Conservation (phyloP, 495 filamentous ascomycete genomes). For the Thermothielavioides terrestris region DNA sequence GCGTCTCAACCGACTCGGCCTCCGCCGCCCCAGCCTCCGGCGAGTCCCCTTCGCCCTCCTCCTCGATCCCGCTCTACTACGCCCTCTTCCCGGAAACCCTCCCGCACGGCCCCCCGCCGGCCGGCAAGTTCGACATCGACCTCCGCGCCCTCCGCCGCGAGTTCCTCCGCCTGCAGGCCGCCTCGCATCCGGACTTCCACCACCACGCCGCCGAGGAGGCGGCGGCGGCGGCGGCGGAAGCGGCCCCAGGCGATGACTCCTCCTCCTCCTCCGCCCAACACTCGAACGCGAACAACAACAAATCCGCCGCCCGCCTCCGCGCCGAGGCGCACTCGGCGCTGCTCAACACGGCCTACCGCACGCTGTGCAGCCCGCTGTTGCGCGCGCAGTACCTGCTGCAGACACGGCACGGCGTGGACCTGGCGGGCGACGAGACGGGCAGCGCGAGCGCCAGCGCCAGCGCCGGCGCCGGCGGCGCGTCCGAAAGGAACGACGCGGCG, state of each 20-base stretch:
- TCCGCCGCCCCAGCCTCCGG: background rate
- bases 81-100: constrained; percentile 79
- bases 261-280: background rate
- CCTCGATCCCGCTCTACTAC: constrained; percentile 49
- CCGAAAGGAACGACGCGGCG: constrained; percentile 56
- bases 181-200: constrained; percentile 77
- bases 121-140: constrained; percentile 67
- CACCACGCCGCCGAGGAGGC: constrained; percentile 32
- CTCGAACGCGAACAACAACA: background rate
- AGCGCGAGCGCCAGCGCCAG: no score
- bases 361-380: constrained; percentile 62
- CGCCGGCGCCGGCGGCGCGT: constrained; percentile 63
- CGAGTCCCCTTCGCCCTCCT: background rate
- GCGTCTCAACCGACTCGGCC: constrained; percentile 4
- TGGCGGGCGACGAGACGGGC: constrained; percentile 66
- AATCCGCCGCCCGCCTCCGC: constrained; percentile 24
- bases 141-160: constrained; percentile 60
- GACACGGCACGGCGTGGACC: constrained; percentile 59
- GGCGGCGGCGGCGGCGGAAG: no score
- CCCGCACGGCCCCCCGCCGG: constrained; percentile 70
- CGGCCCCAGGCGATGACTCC: no score
- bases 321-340: constrained; percentile 65
- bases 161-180: constrained; percentile 73
- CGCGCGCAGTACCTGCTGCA: constrained; percentile 78
- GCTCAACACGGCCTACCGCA: constrained; percentile 86